These are phyloP conservation scores for Daldinia caldariorum DNA, from an alignment of 495 filamentous ascomycete genomes.

Conservation along the genomic window DNA sequence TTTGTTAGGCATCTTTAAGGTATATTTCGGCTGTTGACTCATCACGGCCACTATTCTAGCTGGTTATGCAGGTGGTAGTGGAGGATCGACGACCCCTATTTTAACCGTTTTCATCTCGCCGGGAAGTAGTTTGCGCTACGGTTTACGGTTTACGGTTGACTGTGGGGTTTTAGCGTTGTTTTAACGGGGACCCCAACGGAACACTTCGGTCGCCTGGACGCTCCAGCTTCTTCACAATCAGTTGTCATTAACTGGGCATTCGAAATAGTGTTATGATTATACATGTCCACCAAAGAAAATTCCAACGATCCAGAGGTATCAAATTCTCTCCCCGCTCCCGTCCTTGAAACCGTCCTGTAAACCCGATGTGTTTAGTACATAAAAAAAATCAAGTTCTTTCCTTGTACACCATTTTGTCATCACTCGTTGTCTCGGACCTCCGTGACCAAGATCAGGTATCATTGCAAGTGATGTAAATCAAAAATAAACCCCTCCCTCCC, in stretches of 20 bases:
- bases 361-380: background rate
- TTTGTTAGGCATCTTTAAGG: background rate
- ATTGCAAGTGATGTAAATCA: slow-evolving; percentile 15
- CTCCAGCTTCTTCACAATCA: background rate
- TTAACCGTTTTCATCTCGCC: slow-evolving; percentile 1
- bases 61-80: background rate
- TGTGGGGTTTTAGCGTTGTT: slow-evolving; percentile 1
- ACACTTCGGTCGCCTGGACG: background rate
- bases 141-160: too few relatives aligned
- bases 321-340: background rate
- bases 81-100: slow-evolving; percentile 8
- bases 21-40: background rate
- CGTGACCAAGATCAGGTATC: slow-evolving; percentile 2
- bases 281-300: background rate
- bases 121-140: background rate
- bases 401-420: slow-evolving; percentile 9
- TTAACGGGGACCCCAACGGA: background rate
- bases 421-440: slow-evolving; percentile 2
- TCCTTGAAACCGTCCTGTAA: background rate
- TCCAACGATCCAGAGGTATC: background rate
- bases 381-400: background rate
- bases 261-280: background rate
- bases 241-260: background rate
- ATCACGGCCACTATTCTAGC: background rate
- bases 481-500: background rate